phyloP scores from a whole-genome alignment of 495 filamentous ascomycete genomes.

The Pseudomonodictys pantanalensis region DNA sequence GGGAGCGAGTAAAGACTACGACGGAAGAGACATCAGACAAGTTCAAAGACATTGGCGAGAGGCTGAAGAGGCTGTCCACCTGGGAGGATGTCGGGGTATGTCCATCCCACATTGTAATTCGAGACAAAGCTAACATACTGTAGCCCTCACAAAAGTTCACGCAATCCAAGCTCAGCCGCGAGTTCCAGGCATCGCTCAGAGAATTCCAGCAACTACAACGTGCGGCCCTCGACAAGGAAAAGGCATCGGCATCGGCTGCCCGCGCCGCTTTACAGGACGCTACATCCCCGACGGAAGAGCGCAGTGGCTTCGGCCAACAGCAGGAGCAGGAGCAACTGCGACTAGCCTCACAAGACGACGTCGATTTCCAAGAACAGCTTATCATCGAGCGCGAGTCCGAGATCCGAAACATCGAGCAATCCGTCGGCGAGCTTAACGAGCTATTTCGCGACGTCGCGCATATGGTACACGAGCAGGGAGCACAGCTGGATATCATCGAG shows the following conservation, averaged over 20 bases:
- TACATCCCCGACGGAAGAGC: constrained; percentile 30
- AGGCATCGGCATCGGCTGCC: constrained; percentile 76
- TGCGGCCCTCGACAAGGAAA: constrained; percentile 84
- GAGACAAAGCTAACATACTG: constrained; percentile 2
- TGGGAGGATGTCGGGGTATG: constrained; percentile 93
- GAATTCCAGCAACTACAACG: constrained; percentile 92
- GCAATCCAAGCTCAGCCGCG: constrained; percentile 87
- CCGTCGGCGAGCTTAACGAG: constrained; percentile 91
- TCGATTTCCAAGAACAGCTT: constrained; percentile 94
- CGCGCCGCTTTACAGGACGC: constrained; percentile 66
- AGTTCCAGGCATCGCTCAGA: constrained; percentile 79
- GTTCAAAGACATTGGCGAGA: constrained; percentile 94
- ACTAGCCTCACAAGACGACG: constrained; percentile 87
- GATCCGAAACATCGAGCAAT: constrained; percentile 95
- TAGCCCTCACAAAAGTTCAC: constrained; percentile 91
- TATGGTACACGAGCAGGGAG: constrained; percentile 92
- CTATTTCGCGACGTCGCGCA: constrained; percentile 95
- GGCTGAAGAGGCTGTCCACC: constrained; percentile 81
- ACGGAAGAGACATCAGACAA: constrained; percentile 77
- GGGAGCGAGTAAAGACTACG: constrained; percentile 81
- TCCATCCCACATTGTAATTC: constrained; percentile 16
- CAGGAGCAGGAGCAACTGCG: constrained; percentile 76
- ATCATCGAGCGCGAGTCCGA: constrained; percentile 95
- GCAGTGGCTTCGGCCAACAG: constrained; percentile 49
- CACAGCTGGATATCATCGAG: constrained; percentile 80